Percentiles rank a stretch among this genome's conserved stretches.
phyloP scores from a whole-genome alignment of 768 basidiomycete genomes.

The Cantharellus cinnabarinus region DNA sequence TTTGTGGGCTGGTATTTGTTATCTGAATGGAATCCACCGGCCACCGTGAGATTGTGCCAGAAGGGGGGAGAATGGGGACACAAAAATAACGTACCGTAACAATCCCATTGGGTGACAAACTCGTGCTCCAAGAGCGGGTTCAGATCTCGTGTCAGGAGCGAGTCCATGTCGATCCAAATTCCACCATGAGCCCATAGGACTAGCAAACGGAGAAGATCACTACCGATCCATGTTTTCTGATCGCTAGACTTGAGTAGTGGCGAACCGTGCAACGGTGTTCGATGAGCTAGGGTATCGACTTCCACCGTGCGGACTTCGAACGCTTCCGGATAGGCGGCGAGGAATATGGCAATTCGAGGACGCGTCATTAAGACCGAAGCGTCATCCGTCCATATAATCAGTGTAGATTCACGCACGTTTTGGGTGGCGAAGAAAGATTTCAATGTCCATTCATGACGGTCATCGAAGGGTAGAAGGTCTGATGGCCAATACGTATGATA shows the following conservation, averaged over 20 bases:
- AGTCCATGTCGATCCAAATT: constrained; percentile 97
- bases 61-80: not conserved
- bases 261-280: constrained; percentile 59
- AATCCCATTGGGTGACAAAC: constrained; percentile 98
- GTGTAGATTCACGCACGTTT: constrained; percentile 33
- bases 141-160: constrained; percentile 71
- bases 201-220: constrained; percentile 75
- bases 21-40: constrained; percentile 22
- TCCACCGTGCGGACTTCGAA: constrained; percentile 56
- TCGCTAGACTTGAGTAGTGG: constrained; percentile 41
- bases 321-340: constrained; percentile 40
- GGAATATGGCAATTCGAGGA: constrained; percentile 37
- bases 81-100: constrained; percentile 49
- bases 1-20: constrained; percentile 64
- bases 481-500: constrained; percentile 92
- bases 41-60: not conserved
- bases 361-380: constrained; percentile 37
- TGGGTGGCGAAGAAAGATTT: constrained; percentile 92
- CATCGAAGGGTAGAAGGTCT: constrained; percentile 63
- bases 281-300: constrained; percentile 40
- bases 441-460: constrained; percentile 77
- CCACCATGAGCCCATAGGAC: constrained; percentile 82
- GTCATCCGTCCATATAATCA: constrained; percentile 78
- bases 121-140: constrained; percentile 79
- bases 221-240: constrained; percentile 80